Conservation (phyloP, 2,329 filamentous ascomycete species). For the Plenodomus biglobosus region DNA sequence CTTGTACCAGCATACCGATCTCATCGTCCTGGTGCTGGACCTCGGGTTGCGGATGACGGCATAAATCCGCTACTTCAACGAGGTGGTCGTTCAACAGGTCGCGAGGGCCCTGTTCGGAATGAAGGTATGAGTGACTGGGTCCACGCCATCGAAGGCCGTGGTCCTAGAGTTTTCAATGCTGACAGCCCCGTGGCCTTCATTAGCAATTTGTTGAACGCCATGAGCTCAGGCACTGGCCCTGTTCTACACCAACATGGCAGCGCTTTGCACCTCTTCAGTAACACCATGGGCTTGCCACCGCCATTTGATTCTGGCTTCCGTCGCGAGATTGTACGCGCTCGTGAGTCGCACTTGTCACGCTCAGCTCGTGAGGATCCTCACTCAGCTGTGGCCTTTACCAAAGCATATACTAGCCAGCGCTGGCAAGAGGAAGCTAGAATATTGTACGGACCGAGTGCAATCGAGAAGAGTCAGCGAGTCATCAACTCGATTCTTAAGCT, state of each 20-base stretch:
- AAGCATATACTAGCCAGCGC: slow-evolving; percentile 70
- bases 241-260: slow-evolving; percentile 46
- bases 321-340: slow-evolving; percentile 35
- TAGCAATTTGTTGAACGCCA: slow-evolving; percentile 60
- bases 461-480: slow-evolving; percentile 70
- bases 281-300: slow-evolving; percentile 34
- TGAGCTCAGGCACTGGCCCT: slow-evolving; percentile 46
- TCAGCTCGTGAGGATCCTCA: slow-evolving; percentile 60
- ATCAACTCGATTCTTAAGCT: slow-evolving; percentile 68
- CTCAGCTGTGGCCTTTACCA: slow-evolving; percentile 74
- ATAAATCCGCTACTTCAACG: slow-evolving; percentile 84
- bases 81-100: slow-evolving; percentile 40
- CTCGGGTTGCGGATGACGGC: slow-evolving; percentile 72
- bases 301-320: slow-evolving; percentile 37
- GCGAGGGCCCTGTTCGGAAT: slow-evolving; percentile 27
- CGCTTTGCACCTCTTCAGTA: slow-evolving; percentile 56
- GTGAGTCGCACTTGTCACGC: slow-evolving; percentile 36
- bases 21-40: slow-evolving; percentile 57
- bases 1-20: slow-evolving; percentile 51
- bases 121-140: slow-evolving; percentile 57
- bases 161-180: slow-evolving; percentile 49
- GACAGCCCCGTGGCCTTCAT: slow-evolving; percentile 58
- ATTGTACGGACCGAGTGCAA: slow-evolving; percentile 69
- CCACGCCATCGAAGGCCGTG: slow-evolving; percentile 53
- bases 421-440: slow-evolving; percentile 91